phyloP scores from a whole-genome alignment of 73 alveolate genomes.

The Symbiodinium natans region DNA sequence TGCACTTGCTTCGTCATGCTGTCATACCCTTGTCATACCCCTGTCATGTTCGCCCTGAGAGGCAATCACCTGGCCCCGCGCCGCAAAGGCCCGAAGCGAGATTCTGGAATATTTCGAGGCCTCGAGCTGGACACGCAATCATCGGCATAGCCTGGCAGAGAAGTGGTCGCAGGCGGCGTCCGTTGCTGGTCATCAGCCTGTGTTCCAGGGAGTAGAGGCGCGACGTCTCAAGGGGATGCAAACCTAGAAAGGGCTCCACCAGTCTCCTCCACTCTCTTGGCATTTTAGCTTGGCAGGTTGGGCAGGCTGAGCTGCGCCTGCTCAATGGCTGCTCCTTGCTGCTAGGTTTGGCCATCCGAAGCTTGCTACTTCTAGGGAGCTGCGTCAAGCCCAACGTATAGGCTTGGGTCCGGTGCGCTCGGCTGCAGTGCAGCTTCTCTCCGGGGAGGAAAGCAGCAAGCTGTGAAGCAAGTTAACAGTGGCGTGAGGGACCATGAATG shows the following conservation, averaged over 20 bases:
- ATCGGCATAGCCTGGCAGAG: too few species aligned
- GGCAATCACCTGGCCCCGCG: constrained; percentile 63
- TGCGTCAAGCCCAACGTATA: not conserved
- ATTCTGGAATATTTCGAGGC: constrained; percentile 86
- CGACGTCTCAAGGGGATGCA: not conserved
- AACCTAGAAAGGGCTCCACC: not conserved
- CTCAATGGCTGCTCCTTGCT: constrained; percentile 76
- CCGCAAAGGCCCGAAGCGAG: constrained; percentile 72
- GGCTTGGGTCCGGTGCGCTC: constrained; percentile 85
- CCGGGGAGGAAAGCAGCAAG: constrained; percentile 50
- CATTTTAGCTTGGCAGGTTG: too few species aligned
- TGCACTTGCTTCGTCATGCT: not conserved
- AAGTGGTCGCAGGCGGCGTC: constrained; percentile 85
- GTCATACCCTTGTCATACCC: not conserved
- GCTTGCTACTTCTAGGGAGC: not conserved
- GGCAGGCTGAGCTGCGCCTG: constrained; percentile 56
- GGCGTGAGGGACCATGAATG: too few species aligned
- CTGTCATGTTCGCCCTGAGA: not conserved
- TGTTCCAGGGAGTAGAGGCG: constrained; percentile 67
- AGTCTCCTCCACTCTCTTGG: too few species aligned
- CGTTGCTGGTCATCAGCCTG: constrained; percentile 68
- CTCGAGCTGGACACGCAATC: not conserved
- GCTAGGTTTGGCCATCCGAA: not conserved
- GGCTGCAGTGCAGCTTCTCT: constrained; percentile 60
- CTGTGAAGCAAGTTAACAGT: too few species aligned